Percentiles rank a stretch among this genome's conserved stretches.
phyloP scores from a whole-genome alignment of 345 rosid species.

The Eucalyptus shirleyi region DNA sequence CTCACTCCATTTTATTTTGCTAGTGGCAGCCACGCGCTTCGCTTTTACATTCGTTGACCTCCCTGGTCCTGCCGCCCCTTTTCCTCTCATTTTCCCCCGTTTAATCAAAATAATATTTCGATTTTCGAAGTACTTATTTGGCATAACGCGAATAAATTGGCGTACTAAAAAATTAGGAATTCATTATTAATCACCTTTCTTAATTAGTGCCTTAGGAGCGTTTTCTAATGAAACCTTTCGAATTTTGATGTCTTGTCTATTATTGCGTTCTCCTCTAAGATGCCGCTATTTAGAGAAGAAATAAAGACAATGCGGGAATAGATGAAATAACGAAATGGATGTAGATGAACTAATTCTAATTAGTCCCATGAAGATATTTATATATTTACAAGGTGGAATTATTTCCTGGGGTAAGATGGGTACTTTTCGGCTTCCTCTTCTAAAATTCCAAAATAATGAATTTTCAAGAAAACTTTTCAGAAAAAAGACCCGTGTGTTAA shows the following conservation, averaged over 20 bases:
- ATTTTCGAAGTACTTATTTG: neutral
- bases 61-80: neutral
- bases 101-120: neutral
- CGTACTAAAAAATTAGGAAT: neutral
- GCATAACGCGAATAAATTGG: neutral
- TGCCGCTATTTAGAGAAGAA: neutral
- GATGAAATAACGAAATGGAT: fast-evolving
- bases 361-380: neutral
- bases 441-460: neutral
- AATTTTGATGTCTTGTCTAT: neutral
- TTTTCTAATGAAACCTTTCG: too few species aligned
- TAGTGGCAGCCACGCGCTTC: too few species aligned
- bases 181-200: neutral
- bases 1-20: too few species aligned
- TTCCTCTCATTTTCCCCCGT: neutral
- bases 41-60: neutral
- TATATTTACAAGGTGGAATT: too few species aligned
- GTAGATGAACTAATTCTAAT: neutral
- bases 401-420: neutral
- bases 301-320: fast-evolving
- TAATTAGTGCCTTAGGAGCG: neutral
- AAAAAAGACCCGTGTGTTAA: too few species aligned
- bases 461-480: neutral
- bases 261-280: neutral
- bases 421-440: neutral